These are phyloP conservation scores for Leccinum pellstonianum DNA, from an alignment of 768 basidiomycete genomes.

Conservation along the genomic window DNA sequence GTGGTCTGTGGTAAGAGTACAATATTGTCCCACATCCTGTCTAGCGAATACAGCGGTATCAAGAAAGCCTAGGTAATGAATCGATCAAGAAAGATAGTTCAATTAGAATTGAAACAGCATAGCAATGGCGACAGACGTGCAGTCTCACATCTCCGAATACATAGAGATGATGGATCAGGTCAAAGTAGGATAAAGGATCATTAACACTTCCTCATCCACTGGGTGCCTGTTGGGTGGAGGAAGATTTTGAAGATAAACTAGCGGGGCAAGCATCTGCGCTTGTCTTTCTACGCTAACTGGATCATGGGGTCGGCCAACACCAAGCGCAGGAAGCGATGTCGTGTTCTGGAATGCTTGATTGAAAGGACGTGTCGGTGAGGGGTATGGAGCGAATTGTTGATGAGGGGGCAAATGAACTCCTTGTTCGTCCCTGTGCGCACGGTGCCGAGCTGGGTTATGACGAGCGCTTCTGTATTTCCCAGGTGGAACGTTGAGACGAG, in stretches of 20 bases:
- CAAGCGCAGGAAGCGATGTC: neutral
- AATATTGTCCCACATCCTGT: constrained; percentile 19
- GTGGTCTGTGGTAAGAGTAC: constrained; percentile 6
- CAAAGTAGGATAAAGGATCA: constrained; percentile 47
- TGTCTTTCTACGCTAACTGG: constrained; percentile 16
- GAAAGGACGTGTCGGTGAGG: constrained; percentile 25
- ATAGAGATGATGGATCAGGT: constrained; percentile 23
- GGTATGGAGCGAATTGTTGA: constrained; percentile 33
- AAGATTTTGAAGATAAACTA: constrained; percentile 59
- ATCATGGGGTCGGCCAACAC: neutral
- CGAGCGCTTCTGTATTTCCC: constrained; percentile 69
- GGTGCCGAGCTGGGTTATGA: constrained; percentile 46
- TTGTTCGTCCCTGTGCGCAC: constrained; percentile 30
- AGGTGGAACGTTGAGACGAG: constrained; percentile 51
- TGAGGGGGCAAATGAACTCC: constrained; percentile 13
- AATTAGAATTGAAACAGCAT: constrained; percentile 6
- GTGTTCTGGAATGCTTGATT: constrained; percentile 11
- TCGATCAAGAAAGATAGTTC: constrained; percentile 9
- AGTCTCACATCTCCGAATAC: constrained; percentile 10
- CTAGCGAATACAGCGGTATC: constrained; percentile 24
- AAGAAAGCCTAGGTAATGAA: constrained; percentile 14
- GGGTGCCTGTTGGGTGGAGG: constrained; percentile 66
- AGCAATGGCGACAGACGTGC: constrained; percentile 11
- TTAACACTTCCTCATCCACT: constrained; percentile 67
- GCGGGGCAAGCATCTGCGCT: constrained; percentile 50